Evolutionary conservation across 306 rosid species (phyloP).

Genomic region (Cucumis sativus): Cucumber_9930_V3 NC_026661.2:18198001-18198500

Average conservation of each 20-base stretch:
- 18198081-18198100: no score
- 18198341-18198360: slow-evolving; percentile 30
- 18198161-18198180: neutral
- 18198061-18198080: no score
- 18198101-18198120: neutral
- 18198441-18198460: slow-evolving; percentile 44
- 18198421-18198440: slow-evolving; percentile 30
- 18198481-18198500: slow-evolving; percentile 35
- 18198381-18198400: neutral
- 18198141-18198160: neutral
- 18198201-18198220: neutral
- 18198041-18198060: no score
- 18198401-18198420: slow-evolving; percentile 8
- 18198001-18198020: no score
- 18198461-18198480: slow-evolving; percentile 45
- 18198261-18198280: neutral
- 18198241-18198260: neutral
- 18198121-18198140: neutral
- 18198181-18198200: neutral
- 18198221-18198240: neutral
- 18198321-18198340: slow-evolving; percentile 46
- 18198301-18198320: slow-evolving; percentile 49
- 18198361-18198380: slow-evolving; percentile 11
- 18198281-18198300: neutral
- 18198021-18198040: neutral